Conservation (phyloP, 345 rosid species). For the Salix koriyanagi region DNA sequence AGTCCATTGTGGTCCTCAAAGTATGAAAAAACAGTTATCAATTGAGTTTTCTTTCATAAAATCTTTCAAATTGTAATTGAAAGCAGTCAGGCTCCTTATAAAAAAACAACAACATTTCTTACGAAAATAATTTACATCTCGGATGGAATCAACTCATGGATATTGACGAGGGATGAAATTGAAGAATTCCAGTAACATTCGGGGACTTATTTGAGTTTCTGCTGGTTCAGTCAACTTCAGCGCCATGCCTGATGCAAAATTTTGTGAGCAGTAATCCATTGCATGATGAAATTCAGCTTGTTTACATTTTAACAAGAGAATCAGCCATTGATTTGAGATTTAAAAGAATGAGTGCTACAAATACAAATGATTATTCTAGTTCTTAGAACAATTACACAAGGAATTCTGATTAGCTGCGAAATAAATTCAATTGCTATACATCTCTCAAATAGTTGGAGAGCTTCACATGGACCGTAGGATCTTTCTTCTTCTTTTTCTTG, state of each 20-base stretch:
- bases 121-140: too few species aligned
- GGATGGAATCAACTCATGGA: too few species aligned
- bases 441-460: conserved; percentile 40
- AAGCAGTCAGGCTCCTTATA: too few species aligned
- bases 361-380: not conserved
- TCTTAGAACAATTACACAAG: not conserved
- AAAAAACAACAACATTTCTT: too few species aligned
- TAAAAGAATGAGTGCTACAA: not conserved
- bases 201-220: too few species aligned
- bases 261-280: not conserved
- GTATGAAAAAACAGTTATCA: too few species aligned
- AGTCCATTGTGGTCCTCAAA: too few species aligned
- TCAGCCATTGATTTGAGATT: not conserved
- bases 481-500: conserved; percentile 57
- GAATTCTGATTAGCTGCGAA: not conserved
- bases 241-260: not conserved
- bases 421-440: not conserved
- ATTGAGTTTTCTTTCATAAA: too few species aligned
- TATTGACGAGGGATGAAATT: too few species aligned
- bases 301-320: not conserved
- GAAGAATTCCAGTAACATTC: too few species aligned
- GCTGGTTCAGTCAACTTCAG: not conserved
- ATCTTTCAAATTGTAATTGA: too few species aligned
- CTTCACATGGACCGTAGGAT: conserved; percentile 18
- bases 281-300: not conserved